A percentile compares a stretch with the other conserved stretches of the same genome.
Evolutionary conservation across 2,329 filamentous ascomycete species (phyloP).

Genomic region (Ophiostoma sp.): DNA sequence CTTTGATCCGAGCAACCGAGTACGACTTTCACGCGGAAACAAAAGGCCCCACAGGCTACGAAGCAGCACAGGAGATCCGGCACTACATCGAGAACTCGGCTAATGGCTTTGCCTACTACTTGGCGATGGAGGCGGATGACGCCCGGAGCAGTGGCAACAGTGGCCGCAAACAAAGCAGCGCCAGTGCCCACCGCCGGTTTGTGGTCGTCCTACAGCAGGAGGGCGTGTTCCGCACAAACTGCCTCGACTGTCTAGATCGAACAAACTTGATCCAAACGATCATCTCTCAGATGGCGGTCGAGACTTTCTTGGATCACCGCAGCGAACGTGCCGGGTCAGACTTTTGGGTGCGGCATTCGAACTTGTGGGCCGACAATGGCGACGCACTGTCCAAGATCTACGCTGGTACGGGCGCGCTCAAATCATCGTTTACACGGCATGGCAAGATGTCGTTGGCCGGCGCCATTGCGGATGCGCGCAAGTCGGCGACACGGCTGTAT

Average conservation of each 20-base stretch:
- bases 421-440: slow-evolving; percentile 89
- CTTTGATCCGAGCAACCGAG: slow-evolving; percentile 76
- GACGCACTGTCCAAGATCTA: slow-evolving; percentile 94
- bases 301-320: slow-evolving; percentile 76
- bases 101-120: slow-evolving; percentile 88
- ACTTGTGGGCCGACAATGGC: slow-evolving; percentile 95
- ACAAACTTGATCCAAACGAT: slow-evolving; percentile 97
- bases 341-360: slow-evolving; percentile 90
- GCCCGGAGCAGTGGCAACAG: slow-evolving; percentile 36
- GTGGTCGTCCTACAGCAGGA: slow-evolving; percentile 84
- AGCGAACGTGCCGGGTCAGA: slow-evolving; percentile 70
- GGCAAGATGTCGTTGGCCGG: slow-evolving; percentile 96
- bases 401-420: slow-evolving; percentile 91
- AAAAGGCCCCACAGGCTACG: slow-evolving; percentile 80
- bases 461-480: slow-evolving; percentile 89
- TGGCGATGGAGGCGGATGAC: slow-evolving; percentile 71
- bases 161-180: slow-evolving; percentile 2
- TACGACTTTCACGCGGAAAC: slow-evolving; percentile 98
- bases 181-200: slow-evolving; percentile 44
- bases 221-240: slow-evolving; percentile 95
- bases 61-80: slow-evolving; percentile 83
- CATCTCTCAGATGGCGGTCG: slow-evolving; percentile 89
- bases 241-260: slow-evolving; percentile 90
- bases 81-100: slow-evolving; percentile 75
- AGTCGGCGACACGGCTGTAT: slow-evolving; percentile 90